Base-by-base conservation (phyloP, 768 basidiomycete genomes). In the Suillus hirtellus region DNA sequence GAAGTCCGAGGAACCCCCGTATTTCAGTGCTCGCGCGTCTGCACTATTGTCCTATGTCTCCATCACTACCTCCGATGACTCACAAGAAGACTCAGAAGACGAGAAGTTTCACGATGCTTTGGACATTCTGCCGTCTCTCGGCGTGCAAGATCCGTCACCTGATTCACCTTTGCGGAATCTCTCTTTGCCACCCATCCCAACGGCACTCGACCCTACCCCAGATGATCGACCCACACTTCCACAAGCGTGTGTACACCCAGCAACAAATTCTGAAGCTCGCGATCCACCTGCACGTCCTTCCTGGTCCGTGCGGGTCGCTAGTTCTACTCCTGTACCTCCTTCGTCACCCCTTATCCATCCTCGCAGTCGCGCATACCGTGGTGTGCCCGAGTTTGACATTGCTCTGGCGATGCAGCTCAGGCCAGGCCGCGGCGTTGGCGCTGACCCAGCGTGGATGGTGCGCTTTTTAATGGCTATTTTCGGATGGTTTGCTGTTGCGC, bases 371-470 rank as follows among this genome's bases (percentile, higher is more conserved):
- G 67, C 71, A 64, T 64, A 78, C 75, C 68, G 77, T 55, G 80
- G 81, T 14, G 75, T 87, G 44, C 72, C 77, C 27, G 78, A 77
- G 66, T 70, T 82, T 37, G 90, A 92, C 68, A 80, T 89, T 53
- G 90, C 88, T 19, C 82, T 92, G 7, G 89, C 89, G 50, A 88
- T 92, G 88, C 90, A 92, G 73, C 80, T 91, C 55, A 82, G 89
- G 37, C 89, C 89, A 6, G 89, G 89, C 1, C 75, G 90, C 24
- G 89, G 89, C 43, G 73, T 82, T 12, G 87, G 89, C 46, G 86
- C 89, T 12, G 90, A 92, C 68, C 82, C 89, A 7, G 89, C 89
- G 43, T 92, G 89, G 89, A 84, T 90, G 80, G 88, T 92, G 56
- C 78, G 89, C 64, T 92, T 90, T 71, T 73, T 92, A 75, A 90